Base-by-base conservation (phyloP, 805 yeast genomes). In the Ogataea methanolica region DNA sequence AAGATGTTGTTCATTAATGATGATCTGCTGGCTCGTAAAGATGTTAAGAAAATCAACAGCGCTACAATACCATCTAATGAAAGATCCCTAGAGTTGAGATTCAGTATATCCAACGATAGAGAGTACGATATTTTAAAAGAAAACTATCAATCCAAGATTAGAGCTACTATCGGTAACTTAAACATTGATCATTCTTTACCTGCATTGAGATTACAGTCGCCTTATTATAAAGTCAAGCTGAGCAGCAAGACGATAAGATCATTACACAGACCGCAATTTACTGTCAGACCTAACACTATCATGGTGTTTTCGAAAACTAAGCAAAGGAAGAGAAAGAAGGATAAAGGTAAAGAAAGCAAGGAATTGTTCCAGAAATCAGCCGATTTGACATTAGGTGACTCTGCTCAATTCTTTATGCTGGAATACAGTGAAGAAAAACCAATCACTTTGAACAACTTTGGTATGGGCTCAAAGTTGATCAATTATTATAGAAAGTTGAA, bases 341-440 rank as follows among this genome's bases (percentile, higher is more conserved):
- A 92, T 66, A 83, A 82, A 58, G 96, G 96, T 21, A 88, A 85
- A 62, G 84, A 87, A 16, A 74, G 85, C 7, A 79, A 77, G 43
- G 96, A 90, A 62, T 70, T 91, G 6, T 85, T 91, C 63, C 72
- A 79, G 11, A 74, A 72, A 43, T 78, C 96, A 0, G 71, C 80
- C 4, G 97, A 91, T 62, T 71, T 94, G 48, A 83, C 97, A 0
- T 62, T 85, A 6, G 89, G 96, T 33, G 99, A 94, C 61, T 77
- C 88, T 2, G 90, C 89, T 0, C 80, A 82, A 14, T 74, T 88
- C 15, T 80, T 89, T 50, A 73, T 88, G 44, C 72, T 90, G 73
- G 99, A 94, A 62, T 94, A 92, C 62, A 79, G 94, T 12, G 99
- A 94, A 63, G 96, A 94, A 65, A 73, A 73, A 44, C 99, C 99